phyloP scores from a whole-genome alignment of 2,329 filamentous ascomycete genomes.

The Didymella exigua region DNA sequence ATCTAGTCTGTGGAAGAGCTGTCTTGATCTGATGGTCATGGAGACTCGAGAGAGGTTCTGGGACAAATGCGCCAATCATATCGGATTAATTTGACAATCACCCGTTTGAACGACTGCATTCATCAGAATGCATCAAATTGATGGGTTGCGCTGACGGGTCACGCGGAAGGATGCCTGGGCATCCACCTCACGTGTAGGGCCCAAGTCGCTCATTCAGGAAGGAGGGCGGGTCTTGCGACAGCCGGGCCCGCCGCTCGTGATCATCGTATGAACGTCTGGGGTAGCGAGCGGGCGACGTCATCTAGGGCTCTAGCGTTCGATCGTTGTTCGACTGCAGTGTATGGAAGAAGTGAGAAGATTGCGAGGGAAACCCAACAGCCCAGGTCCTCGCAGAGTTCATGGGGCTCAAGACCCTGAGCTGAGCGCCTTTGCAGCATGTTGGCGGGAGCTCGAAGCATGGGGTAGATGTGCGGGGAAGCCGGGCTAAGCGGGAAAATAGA shows the following conservation, averaged over 20 bases:
- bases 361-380: background rate
- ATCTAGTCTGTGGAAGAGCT: too few relatives aligned
- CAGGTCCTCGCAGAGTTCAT: background rate
- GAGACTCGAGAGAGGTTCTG: too few relatives aligned
- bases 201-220: conserved; percentile 7
- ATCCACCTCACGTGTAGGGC: background rate
- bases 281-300: background rate
- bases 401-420: conserved; percentile 4
- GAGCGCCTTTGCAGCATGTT: conserved; percentile 9
- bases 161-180: background rate
- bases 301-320: background rate
- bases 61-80: too few relatives aligned
- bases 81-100: too few relatives aligned
- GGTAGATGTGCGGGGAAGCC: conserved; percentile 35
- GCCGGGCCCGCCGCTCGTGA: conserved; percentile 14
- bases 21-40: too few relatives aligned
- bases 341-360: too few relatives aligned
- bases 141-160: background rate
- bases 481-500: conserved; percentile 29
- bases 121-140: background rate
- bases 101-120: too few relatives aligned
- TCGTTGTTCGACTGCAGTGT: too few relatives aligned
- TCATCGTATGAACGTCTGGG: conserved; percentile 16
- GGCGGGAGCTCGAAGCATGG: conserved; percentile 11
- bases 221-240: conserved; percentile 10